Conservation (phyloP, 2,329 filamentous ascomycete genomes). For the Aureobasidium melanogenum region DNA sequence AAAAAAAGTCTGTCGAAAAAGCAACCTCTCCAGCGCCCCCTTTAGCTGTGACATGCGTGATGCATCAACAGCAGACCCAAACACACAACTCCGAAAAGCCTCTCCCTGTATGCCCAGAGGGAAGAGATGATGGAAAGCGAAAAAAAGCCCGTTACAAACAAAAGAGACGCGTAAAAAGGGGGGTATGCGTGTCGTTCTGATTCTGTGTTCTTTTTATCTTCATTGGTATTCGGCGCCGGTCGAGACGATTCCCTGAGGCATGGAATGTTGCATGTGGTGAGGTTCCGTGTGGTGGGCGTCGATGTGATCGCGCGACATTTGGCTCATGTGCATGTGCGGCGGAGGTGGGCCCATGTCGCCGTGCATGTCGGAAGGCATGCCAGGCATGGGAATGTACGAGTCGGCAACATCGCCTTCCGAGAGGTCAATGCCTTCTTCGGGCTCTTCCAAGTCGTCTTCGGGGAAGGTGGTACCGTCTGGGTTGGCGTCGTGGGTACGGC, state of each 20-base stretch:
- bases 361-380: slow-evolving; percentile 6
- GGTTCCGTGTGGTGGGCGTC: background rate
- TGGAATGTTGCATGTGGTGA: background rate
- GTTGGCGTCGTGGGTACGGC: slow-evolving; percentile 71
- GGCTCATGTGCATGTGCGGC: slow-evolving; percentile 25
- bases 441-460: slow-evolving; percentile 81
- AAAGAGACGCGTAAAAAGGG: slow-evolving; percentile 9
- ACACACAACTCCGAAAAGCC: background rate
- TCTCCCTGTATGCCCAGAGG: slow-evolving; percentile 5
- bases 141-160: background rate
- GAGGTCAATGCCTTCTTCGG: slow-evolving; percentile 75
- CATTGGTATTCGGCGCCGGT: slow-evolving; percentile 10
- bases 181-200: background rate
- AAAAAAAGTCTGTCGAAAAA: background rate
- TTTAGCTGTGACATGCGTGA: background rate
- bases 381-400: slow-evolving; percentile 21
- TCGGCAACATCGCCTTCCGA: slow-evolving; percentile 32
- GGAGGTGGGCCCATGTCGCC: slow-evolving; percentile 17
- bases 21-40: background rate
- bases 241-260: background rate
- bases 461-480: slow-evolving; percentile 52
- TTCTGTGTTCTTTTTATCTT: background rate
- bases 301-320: slow-evolving; percentile 2
- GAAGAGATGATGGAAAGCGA: background rate
- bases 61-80: background rate